Percentiles rank a stretch among this genome's conserved stretches.
Conservation (phyloP, 2,329 filamentous ascomycete species). For the Coniochaeta sp. region DNA sequence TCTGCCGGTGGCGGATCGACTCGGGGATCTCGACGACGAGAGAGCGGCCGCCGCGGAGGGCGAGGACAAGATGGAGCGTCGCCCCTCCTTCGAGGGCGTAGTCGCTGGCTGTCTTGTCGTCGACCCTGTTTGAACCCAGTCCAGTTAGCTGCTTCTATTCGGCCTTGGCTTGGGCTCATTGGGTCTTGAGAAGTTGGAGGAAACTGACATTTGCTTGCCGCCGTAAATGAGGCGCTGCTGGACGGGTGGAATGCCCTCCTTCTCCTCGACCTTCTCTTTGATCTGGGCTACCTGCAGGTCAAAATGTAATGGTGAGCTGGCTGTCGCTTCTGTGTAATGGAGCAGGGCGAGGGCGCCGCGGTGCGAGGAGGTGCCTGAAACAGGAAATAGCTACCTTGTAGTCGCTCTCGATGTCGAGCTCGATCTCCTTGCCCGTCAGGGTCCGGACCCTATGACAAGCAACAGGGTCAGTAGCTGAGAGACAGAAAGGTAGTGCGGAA, state of each 20-base stretch:
- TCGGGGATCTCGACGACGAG: conserved; percentile 2
- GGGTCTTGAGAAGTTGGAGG: not conserved
- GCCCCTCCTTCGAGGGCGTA: conserved; percentile 88
- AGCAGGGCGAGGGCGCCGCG: not conserved
- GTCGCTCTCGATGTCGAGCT: conserved; percentile 90
- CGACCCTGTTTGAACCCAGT: conserved; percentile 56
- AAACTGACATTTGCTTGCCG: conserved; percentile 79
- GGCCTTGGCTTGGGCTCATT: not conserved
- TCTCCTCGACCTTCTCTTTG: conserved; percentile 99
- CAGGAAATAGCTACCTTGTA: conserved; percentile 61
- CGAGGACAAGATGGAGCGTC: conserved; percentile 91
- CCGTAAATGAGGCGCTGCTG: conserved; percentile 95
- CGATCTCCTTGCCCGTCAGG: conserved; percentile 96
- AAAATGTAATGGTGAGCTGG: not conserved
- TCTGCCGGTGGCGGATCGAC: not conserved
- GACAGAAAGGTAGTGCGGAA: not conserved
- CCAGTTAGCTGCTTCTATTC: not conserved
- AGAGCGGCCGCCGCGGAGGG: conserved; percentile 67
- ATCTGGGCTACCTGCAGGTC: conserved; percentile 74
- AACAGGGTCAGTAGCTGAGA: conserved; percentile 2
- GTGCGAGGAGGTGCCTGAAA: not conserved
- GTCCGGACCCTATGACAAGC: conserved; percentile 71
- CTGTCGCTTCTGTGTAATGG: not conserved
- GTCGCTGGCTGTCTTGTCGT: conserved; percentile 88
- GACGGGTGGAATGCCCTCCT: conserved; percentile 94